Evolutionary conservation across 805 yeast genomes (phyloP), one percentile per base, ranked within the genome.

Genomic region (Kluyveromyces siamensis): DNA sequence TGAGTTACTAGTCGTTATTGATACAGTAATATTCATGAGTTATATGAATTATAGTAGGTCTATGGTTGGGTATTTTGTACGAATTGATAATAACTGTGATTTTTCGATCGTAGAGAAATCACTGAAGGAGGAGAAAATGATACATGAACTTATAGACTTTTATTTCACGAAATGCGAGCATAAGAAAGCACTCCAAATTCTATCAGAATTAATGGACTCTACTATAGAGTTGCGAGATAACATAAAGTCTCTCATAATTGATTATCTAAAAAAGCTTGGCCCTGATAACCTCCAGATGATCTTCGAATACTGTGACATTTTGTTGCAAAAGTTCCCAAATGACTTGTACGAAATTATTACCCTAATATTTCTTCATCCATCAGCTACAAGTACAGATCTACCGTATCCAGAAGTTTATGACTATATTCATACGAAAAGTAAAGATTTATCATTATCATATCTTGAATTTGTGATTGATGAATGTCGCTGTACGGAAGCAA

Each of bases 1-100:
- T 0, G 62, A 71, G 10, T 66, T 79, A 42, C 60, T 72, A 5
- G 59, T 58, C 6, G 50, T 75, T 1, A 76, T 93, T 2, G 99
- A 91, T 59, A 84, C 96, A 0, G 74, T 87, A 1, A 70, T 93
- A 17, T 87, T 91, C 57, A 72, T 79, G 46, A 79, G 93, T 51
- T 91, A 93, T 60, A 70, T 80, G 50, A 61, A 79, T n/a, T 77
- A 79, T 30, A 79, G 79, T 48, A 85, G 87, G 0, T 75, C 83
- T 52, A 72, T 91, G 61, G 75, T 91, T 13, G 96, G 91, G 0
- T 93, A 98, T 0, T 75, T 91, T 18, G 72, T 91, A 6, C 72
- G 98, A 44, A 74, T 88, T 1, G 76, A 79, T 27, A 93, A 90
- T 62, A 71, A 73, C 55, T 88, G 97, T 68, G 82, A 83, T 56